These are phyloP conservation scores for Globisporangium ultimum DNA, from an alignment of 352 stramenopile genomes.

Conservation along the genomic window DNA sequence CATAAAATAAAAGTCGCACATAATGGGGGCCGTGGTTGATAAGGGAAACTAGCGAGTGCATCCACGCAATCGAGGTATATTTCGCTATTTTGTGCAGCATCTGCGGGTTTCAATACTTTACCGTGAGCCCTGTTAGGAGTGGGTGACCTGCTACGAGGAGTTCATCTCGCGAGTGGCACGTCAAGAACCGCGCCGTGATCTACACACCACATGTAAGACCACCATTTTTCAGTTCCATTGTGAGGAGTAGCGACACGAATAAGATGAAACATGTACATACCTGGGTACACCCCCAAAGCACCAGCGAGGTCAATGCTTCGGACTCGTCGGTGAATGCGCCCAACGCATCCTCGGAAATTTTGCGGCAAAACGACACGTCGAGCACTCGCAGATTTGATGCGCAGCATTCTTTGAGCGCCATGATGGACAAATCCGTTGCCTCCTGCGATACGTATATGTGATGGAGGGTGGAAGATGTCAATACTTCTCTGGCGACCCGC, in stretches of 20 bases:
- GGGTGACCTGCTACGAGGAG: conserved; percentile 65
- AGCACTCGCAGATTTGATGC: conserved; percentile 35
- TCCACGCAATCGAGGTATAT: too few relatives aligned
- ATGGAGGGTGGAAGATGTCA: background rate
- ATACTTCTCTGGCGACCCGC: background rate
- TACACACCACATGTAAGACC: conserved; percentile 15
- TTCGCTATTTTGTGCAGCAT: too few relatives aligned
- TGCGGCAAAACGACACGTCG: conserved; percentile 78
- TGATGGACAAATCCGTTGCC: conserved; percentile 47
- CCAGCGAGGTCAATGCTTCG: conserved; percentile 40
- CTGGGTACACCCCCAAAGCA: conserved; percentile 79
- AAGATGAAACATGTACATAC: conserved; percentile 18
- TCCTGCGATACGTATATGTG: conserved; percentile 25
- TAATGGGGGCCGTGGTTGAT: too few relatives aligned
- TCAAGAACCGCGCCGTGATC: conserved; percentile 73
- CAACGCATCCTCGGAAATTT: conserved; percentile 63
- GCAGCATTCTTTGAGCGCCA: conserved; percentile 50
- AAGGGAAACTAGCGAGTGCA: too few relatives aligned
- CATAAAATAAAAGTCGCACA: too few relatives aligned
- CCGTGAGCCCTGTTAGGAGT: conserved; percentile 64
- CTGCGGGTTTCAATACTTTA: conserved; percentile 41
- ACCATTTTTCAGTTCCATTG: background rate
- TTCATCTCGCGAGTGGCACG: conserved; percentile 57
- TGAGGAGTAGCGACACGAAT: background rate
- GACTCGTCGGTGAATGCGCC: conserved; percentile 52